A percentile compares a stretch with the other conserved stretches of the same genome.
Conservation (phyloP, 805 yeast species). For the Candida hungchunana region DNA sequence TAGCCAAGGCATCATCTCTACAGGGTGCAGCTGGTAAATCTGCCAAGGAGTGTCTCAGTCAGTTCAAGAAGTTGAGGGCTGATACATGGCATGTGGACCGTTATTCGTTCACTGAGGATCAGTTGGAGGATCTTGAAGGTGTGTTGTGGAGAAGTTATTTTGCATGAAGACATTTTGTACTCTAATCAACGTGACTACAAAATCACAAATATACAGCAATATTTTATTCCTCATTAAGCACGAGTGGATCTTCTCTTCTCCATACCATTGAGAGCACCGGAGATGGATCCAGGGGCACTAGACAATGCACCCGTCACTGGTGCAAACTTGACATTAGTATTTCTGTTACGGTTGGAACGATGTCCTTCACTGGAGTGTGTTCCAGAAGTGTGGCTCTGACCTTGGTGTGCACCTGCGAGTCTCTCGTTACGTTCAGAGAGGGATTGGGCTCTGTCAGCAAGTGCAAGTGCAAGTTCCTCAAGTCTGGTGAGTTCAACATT, state of each 20-base stretch:
- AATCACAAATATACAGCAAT: no score
- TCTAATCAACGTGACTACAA: no score
- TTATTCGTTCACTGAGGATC: slow-evolving; percentile 65
- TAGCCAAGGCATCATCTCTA: slow-evolving; percentile 70
- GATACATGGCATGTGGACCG: slow-evolving; percentile 96
- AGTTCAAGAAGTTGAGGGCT: slow-evolving; percentile 85
- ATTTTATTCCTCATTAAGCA: slow-evolving; percentile 13
- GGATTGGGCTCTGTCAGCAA: slow-evolving; percentile 76
- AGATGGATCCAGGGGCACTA: slow-evolving; percentile 30
- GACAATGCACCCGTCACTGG: slow-evolving; percentile 32
- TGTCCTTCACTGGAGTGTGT: slow-evolving; percentile 18
- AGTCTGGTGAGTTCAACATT: slow-evolving; percentile 76
- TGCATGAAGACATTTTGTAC: no score
- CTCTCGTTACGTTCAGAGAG: slow-evolving; percentile 83
- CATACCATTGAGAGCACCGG: slow-evolving; percentile 36
- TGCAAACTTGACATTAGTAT: slow-evolving; percentile 28
- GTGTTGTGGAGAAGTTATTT: slow-evolving; percentile 91
- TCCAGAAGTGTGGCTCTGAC: slow-evolving; percentile 25
- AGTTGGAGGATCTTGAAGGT: slow-evolving; percentile 89
- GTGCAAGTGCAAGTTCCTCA: slow-evolving; percentile 80
- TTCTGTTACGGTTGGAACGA: slow-evolving; percentile 26
- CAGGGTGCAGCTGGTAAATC: slow-evolving; percentile 79
- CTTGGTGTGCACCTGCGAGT: slow-evolving; percentile 61
- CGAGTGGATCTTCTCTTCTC: slow-evolving; percentile 28
- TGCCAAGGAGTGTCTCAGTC: slow-evolving; percentile 75